phyloP scores from a whole-genome alignment of 2,329 filamentous ascomycete species.

The Ustulina deusta region DNA sequence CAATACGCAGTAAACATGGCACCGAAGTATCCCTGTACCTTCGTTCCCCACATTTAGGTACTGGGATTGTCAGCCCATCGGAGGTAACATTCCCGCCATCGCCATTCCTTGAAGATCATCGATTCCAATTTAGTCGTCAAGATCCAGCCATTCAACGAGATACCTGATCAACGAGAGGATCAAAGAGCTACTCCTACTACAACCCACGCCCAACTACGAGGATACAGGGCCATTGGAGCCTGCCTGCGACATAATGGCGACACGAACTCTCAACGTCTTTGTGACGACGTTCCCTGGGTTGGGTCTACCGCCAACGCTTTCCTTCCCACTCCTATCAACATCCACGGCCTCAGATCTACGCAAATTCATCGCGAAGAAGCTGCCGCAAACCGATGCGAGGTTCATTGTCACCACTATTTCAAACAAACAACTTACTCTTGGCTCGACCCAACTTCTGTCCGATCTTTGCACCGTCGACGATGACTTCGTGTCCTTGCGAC shows the following conservation, averaged over 20 bases:
- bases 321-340: conserved; percentile 75
- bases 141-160: background rate
- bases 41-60: background rate
- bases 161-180: conserved; percentile 33
- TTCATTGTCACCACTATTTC: conserved; percentile 85
- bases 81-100: conserved; percentile 20
- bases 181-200: conserved; percentile 48
- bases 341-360: conserved; percentile 77
- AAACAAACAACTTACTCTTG: conserved; percentile 74
- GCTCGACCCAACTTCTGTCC: conserved; percentile 67
- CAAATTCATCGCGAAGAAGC: conserved; percentile 69
- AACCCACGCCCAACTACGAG: background rate
- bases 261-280: conserved; percentile 79
- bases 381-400: conserved; percentile 67
- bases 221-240: background rate
- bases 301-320: conserved; percentile 83
- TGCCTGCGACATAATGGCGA: conserved; percentile 60
- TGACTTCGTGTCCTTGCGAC: conserved; percentile 83
- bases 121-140: background rate
- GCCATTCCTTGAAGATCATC: conserved; percentile 40
- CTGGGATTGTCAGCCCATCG: background rate
- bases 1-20: background rate
- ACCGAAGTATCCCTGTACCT: background rate
- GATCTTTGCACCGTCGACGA: conserved; percentile 69
- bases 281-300: conserved; percentile 87